Evolutionary conservation across 139 green algal species (phyloP).

Genomic region (Chlamydomonas asymmetrica): DNA sequence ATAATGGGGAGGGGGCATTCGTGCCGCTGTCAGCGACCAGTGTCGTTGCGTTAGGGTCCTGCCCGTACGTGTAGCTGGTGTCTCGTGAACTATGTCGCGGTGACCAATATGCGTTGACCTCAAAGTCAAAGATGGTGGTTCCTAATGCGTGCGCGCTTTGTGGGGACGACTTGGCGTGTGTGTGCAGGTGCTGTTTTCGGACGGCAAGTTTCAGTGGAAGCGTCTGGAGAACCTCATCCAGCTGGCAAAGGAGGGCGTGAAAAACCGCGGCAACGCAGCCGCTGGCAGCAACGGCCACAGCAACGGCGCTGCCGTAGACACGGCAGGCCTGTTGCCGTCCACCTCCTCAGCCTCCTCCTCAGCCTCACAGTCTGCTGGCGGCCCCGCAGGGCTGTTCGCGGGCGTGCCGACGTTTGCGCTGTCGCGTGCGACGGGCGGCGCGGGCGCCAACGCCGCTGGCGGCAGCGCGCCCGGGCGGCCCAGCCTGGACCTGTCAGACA

Average conservation of each 20-base stretch:
- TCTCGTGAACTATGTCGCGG: too few species aligned
- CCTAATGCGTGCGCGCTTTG: too few species aligned
- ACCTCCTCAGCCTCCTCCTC: neutral
- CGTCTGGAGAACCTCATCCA: constrained; percentile 94
- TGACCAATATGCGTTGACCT: too few species aligned
- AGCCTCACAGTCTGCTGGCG: too few species aligned
- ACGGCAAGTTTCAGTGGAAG: constrained; percentile 93
- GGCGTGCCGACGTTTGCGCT: too few species aligned
- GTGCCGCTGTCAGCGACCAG: too few species aligned
- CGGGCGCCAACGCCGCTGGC: constrained; percentile 5
- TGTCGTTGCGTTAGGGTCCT: too few species aligned
- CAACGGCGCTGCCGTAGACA: constrained; percentile 9
- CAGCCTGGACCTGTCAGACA: constrained; percentile 89
- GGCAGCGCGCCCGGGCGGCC: neutral
- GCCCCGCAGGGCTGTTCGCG: neutral
- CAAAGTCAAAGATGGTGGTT: too few species aligned
- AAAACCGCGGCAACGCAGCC: constrained; percentile 19
- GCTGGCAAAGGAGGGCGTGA: constrained; percentile 79
- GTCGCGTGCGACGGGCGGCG: constrained; percentile 2
- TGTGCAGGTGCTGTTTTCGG: constrained; percentile 82
- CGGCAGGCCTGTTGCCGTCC: neutral
- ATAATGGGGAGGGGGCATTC: too few species aligned
- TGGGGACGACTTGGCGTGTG: neutral
- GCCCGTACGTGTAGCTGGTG: too few species aligned
- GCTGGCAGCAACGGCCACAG: neutral